These are phyloP conservation scores for Lentinula detonsa DNA, from an alignment of 768 basidiomycete genomes.

Conservation along the genomic window DNA sequence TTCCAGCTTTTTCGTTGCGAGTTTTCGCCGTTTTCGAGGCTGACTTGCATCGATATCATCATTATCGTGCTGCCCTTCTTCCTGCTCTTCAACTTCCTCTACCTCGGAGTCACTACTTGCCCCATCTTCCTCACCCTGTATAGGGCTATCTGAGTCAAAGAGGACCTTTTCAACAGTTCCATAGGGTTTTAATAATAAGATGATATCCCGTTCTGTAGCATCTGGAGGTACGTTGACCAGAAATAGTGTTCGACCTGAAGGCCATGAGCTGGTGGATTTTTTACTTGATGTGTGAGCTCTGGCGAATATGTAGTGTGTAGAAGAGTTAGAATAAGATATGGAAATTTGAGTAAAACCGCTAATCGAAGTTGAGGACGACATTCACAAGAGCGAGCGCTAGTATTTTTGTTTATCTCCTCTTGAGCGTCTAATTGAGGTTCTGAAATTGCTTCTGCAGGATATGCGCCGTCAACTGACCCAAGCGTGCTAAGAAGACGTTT, in stretches of 20 bases:
- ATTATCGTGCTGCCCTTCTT: conserved; percentile 22
- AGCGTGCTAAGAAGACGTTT: too few species aligned
- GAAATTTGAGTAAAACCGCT: conserved; percentile 45
- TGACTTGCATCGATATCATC: conserved; percentile 19
- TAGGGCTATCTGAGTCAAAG: conserved; percentile 45
- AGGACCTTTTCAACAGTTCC: conserved; percentile 75
- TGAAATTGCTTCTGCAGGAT: too few species aligned
- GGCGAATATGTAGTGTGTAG: conserved; percentile 73
- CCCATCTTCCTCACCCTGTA: conserved; percentile 31
- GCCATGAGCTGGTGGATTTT: conserved; percentile 24
- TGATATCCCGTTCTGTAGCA: conserved; percentile 75
- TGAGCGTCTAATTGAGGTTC: not conserved
- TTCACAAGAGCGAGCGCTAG: not conserved
- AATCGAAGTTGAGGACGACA: conserved; percentile 1
- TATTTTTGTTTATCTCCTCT: not conserved
- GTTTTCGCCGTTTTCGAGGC: conserved; percentile 34
- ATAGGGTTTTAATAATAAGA: conserved; percentile 67
- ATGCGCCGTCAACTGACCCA: too few species aligned
- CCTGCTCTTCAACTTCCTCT: conserved; percentile 36
- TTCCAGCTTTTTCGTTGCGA: conserved; percentile 17
- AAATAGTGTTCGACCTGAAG: conserved; percentile 73
- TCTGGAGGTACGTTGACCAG: conserved; percentile 88
- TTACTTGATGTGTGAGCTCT: conserved; percentile 57
- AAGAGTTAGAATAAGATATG: conserved; percentile 32
- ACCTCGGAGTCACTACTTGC: conserved; percentile 31